Percentiles rank a stretch among this genome's conserved stretches.
phyloP scores from a whole-genome alignment of 305 asterid genomes.

The Withania somnifera region DNA sequence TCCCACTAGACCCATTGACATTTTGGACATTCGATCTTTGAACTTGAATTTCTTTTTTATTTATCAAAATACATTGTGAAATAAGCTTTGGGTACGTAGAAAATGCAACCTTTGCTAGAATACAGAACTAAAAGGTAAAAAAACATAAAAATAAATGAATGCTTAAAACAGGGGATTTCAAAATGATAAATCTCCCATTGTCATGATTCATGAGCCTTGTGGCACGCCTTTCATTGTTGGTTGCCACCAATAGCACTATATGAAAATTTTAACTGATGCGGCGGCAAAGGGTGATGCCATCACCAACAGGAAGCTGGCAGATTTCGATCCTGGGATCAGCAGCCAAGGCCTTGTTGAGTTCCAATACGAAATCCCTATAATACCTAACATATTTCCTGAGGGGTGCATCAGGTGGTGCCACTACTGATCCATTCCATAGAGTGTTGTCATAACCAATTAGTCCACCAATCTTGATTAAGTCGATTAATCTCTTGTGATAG shows the following conservation, averaged over 20 bases:
- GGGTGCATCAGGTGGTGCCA: slow-evolving; percentile 17
- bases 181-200: not conserved
- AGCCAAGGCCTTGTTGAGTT: slow-evolving; percentile 16
- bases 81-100: not conserved
- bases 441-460: slow-evolving; percentile 21
- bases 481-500: slow-evolving; percentile 19
- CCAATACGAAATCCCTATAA: slow-evolving; percentile 18
- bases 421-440: slow-evolving; percentile 21
- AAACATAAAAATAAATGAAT: not conserved
- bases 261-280: not conserved
- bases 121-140: not conserved
- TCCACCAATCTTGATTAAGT: slow-evolving; percentile 15
- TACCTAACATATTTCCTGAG: slow-evolving; percentile 15
- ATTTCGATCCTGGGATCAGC: slow-evolving; percentile 14
- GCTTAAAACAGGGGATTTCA: not conserved
- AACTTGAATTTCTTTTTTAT: not conserved
- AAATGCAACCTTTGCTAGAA: not conserved
- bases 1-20: not conserved
- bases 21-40: not conserved
- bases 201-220: not conserved
- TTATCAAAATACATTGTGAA: not conserved
- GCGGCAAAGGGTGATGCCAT: slow-evolving; percentile 19
- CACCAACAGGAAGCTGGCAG: slow-evolving; percentile 18
- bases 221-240: not conserved
- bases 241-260: not conserved